Conservation (phyloP, 1,139 yeast species). For the Hemisphaericaspora subhashii region DNA sequence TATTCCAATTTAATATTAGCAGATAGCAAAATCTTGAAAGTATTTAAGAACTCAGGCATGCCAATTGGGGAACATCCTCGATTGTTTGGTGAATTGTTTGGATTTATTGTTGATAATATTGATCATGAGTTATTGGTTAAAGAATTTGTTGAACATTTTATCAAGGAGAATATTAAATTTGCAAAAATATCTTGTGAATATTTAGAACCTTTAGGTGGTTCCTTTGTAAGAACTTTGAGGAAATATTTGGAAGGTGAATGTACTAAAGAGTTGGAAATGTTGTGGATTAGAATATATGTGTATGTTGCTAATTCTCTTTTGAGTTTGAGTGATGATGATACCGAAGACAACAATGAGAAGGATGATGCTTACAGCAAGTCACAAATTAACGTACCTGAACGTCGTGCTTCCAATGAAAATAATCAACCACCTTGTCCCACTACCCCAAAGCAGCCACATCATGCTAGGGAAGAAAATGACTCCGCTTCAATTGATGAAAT, state of each 20-base stretch:
- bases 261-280: conserved; percentile 33
- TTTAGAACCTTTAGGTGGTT: conserved; percentile 46
- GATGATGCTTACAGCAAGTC: too few species aligned
- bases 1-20: conserved; percentile 36
- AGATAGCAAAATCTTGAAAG: conserved; percentile 26
- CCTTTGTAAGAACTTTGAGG: conserved; percentile 40
- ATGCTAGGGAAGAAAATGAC: too few species aligned
- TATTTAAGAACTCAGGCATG: conserved; percentile 24
- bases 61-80: conserved; percentile 31
- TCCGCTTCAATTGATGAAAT: too few species aligned
- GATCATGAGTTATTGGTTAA: conserved; percentile 30
- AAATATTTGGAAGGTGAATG: conserved; percentile 38
- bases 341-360: conserved; percentile 17
- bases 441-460: too few species aligned
- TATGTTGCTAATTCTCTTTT: conserved; percentile 41
- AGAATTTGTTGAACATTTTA: conserved; percentile 37
- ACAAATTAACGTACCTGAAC: too few species aligned
- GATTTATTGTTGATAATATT: conserved; percentile 33
- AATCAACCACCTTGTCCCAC: too few species aligned
- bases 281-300: conserved; percentile 44
- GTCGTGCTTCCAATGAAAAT: too few species aligned
- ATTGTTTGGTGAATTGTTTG: conserved; percentile 39
- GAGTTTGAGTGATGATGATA: conserved; percentile 19
- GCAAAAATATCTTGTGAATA: conserved; percentile 28
- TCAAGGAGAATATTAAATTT: conserved; percentile 32